Evolutionary conservation across 2,329 filamentous ascomycete species (phyloP), one percentile per base, ranked within the genome.

Genomic region (Diaporthe nobilis): DNA sequence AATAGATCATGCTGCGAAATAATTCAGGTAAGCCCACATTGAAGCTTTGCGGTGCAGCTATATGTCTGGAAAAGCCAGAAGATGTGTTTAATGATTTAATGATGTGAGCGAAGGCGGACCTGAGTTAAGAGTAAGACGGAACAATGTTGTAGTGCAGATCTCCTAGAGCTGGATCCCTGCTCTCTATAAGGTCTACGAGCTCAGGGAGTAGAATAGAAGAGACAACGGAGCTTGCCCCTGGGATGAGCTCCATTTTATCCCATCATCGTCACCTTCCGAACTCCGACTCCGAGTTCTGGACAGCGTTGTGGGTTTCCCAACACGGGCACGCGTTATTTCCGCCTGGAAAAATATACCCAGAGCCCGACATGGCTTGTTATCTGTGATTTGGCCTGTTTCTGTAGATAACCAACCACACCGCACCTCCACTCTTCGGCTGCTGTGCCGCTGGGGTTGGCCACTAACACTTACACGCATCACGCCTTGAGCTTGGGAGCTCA

Each of bases 241-340:
- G 31, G 6, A 53, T 17, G n/a, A 70, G 65, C 65, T 70, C 34
- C 49, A 22, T 37, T 39, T 13, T 39, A 13, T 10, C 15, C 37
- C 28, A 28, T 44, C 42, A 28, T 55, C 65, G 49, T 70, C 49
- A 70, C 49, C 65, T 70, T 70, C 65, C 49, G 65, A 70, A 42
- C 37, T 68, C 65, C 47, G 47, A 68, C 47, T 39, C 65, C 65
- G 65, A 39, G 12, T 17, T 53, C 12, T 51, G 4, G 34, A 68
- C 22, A 20, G 25, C 28, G 22, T 68, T 17, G 15, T 39, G 13
- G 3, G 9, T 31, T 22, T 22, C 15, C 5, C n/a, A 31, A 10
- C 34, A 55, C 13, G 13, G 51, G 10, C 31, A 53, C 7, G 4
- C 13, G 15, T 28, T 39, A 17, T 31, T 20, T 3, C 39, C 7